phyloP scores from a whole-genome alignment of 2,329 filamentous ascomycete genomes.

The Colletotrichum spaethianum region DNA sequence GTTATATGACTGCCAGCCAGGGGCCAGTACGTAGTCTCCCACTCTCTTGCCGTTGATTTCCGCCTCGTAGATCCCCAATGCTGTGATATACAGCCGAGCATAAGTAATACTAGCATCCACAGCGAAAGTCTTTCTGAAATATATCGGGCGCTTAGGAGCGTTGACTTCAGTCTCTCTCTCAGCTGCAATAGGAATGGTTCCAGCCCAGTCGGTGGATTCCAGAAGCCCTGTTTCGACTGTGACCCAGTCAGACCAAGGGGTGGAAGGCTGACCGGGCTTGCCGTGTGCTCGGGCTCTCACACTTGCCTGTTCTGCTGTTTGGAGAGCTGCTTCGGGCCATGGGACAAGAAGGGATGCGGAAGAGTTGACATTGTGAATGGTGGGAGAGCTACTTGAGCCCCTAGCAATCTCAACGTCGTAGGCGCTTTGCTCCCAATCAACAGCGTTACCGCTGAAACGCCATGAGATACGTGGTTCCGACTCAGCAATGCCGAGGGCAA shows the following conservation, averaged over 20 bases:
- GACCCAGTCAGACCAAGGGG: conserved; percentile 50
- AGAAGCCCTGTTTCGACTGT: conserved; percentile 55
- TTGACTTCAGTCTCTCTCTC: conserved; percentile 48
- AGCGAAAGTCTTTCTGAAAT: conserved; percentile 41
- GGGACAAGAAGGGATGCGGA: conserved; percentile 57
- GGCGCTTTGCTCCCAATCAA: conserved; percentile 58
- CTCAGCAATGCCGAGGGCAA: conserved; percentile 60
- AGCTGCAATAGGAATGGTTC: conserved; percentile 48
- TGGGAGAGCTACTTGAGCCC: conserved; percentile 13
- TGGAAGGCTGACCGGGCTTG: conserved; percentile 39
- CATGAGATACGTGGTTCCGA: conserved; percentile 61
- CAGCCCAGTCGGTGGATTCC: conserved; percentile 49
- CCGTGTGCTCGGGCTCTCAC: conserved; percentile 54
- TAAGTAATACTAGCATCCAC: conserved; percentile 45
- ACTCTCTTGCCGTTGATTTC: conserved; percentile 62
- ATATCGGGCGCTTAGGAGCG: conserved; percentile 47
- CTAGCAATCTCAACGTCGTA: conserved; percentile 60
- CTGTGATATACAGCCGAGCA: conserved; percentile 64
- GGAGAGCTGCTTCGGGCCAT: conserved; percentile 57
- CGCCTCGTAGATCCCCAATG: conserved; percentile 61
- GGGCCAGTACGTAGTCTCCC: conserved; percentile 59
- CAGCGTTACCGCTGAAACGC: conserved; percentile 56
- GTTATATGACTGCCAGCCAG: conserved; percentile 67
- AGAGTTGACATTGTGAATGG: conserved; percentile 49
- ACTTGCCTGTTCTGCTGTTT: conserved; percentile 49